A percentile compares a stretch with the other conserved stretches of the same genome.
Conservation (phyloP, 2,329 filamentous ascomycete genomes). For the Pseudogymnoascus sp. region DNA sequence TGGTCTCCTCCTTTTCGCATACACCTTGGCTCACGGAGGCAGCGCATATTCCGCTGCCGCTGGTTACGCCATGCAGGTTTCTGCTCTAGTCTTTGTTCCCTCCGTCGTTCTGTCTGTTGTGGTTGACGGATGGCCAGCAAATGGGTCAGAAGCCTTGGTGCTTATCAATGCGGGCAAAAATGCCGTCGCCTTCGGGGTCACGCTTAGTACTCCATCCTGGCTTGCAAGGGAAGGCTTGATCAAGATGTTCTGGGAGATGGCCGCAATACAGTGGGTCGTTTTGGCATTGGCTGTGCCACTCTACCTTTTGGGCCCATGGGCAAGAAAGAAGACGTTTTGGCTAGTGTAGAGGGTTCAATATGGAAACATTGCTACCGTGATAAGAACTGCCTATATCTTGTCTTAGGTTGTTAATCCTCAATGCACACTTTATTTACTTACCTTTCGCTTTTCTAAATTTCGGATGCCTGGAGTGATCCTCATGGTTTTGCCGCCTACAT, state of each 20-base stretch:
- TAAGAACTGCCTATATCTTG: not conserved
- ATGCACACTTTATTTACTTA: not conserved
- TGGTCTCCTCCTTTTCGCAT: constrained; percentile 30
- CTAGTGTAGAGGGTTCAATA: not conserved
- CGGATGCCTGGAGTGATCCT: not conserved
- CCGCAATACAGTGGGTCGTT: constrained; percentile 30
- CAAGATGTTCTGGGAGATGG: constrained; percentile 32
- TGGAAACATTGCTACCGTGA: not conserved
- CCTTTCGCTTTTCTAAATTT: not conserved
- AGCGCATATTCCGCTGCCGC: constrained; percentile 24
- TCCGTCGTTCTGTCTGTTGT: constrained; percentile 31
- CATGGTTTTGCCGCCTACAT: not conserved
- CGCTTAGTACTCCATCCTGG: constrained; percentile 20
- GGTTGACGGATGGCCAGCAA: constrained; percentile 28
- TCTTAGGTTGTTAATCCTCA: not conserved
- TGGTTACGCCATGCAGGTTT: constrained; percentile 25
- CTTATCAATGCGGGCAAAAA: constrained; percentile 30
- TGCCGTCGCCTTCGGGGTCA: constrained; percentile 20
- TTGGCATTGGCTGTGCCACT: constrained; percentile 26
- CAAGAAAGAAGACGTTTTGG: not conserved
- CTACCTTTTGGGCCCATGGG: constrained; percentile 26
- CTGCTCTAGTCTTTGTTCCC: constrained; percentile 28
- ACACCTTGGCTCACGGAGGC: constrained; percentile 22
- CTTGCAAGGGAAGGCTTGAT: constrained; percentile 24
- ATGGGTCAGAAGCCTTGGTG: constrained; percentile 29